Base-by-base conservation (phyloP, 495 filamentous ascomycete species). In the Viridothelium virens region DNA sequence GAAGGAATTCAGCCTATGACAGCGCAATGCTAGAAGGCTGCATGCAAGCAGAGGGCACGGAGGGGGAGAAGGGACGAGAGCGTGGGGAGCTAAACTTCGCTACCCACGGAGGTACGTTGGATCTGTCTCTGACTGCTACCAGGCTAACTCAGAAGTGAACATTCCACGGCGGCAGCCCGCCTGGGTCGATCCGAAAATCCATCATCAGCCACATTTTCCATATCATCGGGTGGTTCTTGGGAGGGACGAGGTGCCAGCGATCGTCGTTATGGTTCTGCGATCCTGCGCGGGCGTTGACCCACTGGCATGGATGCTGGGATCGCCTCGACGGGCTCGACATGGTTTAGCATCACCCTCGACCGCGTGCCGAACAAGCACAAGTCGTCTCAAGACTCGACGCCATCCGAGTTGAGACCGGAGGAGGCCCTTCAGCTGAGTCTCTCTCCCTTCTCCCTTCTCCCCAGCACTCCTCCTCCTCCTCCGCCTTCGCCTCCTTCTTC, bases 251-350 rank as follows among this genome's bases (percentile, higher is more conserved):
- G 48, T 10, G 11, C 53, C 2, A 59, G 53, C 53, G 25, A 59
- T 59, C 53, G 53, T 31, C 53, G 53, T 31, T 31, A 36, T 31
- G 18, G 7, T 33, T 25, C 31, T 11, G 18, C 53, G 14, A 9
- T 59, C 5, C 53, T 59, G 53, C 53, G 53, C 31, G 53, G 53
- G 53, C 53, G 53, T 59, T 59, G 53, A 59, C 53, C 53, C 53
- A 36, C 31, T 33, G 31, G 25, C 25, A 59, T 36, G 53, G 53
- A 36, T 59, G 18, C 53, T 59, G 53, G 53, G 53, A 59, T 59
- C 25, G 53, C 31, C 53, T 59, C 33, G 33, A 9, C 7, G 53
- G 5, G 48, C 48, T 53, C 16, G 48, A 53, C 48, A 53, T 53
- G 48, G 9, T 11, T 18, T 11, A 31, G 18, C 53, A 59, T 31